Evolutionary conservation across 2,329 filamentous ascomycete species (phyloP).

Genomic region (Trichothecium roseum): DNA sequence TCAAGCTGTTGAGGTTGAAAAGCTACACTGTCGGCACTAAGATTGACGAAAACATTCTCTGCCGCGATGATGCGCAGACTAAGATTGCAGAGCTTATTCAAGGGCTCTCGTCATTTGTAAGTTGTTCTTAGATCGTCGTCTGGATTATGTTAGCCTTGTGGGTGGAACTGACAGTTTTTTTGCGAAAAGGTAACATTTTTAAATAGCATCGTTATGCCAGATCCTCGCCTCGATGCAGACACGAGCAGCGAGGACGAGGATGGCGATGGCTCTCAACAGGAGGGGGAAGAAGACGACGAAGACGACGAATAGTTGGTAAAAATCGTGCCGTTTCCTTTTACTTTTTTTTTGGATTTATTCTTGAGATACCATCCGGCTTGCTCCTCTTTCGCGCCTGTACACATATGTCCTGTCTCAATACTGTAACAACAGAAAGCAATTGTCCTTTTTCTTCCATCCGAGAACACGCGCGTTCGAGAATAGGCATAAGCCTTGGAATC

Average conservation of each 20-base stretch:
- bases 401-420: no score
- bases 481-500: neutral
- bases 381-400: no score
- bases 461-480: no score
- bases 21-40: constrained; percentile 66
- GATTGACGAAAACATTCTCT: constrained; percentile 55
- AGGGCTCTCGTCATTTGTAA: constrained; percentile 70
- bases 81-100: constrained; percentile 54
- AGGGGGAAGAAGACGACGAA: constrained; percentile 2
- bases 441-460: neutral
- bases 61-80: constrained; percentile 50
- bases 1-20: constrained; percentile 68
- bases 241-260: constrained; percentile 24
- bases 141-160: no score
- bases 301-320: neutral
- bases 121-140: constrained; percentile 29
- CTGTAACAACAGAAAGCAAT: neutral
- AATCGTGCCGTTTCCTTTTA: neutral
- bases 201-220: constrained; percentile 66
- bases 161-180: neutral
- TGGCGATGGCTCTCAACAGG: constrained; percentile 12
- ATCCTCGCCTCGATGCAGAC: constrained; percentile 37
- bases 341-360: no score
- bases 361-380: no score
- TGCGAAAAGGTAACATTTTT: constrained; percentile 54